Base-by-base conservation (phyloP, 257 asterid species). In the Salvia miltiorrhiza region DNA sequence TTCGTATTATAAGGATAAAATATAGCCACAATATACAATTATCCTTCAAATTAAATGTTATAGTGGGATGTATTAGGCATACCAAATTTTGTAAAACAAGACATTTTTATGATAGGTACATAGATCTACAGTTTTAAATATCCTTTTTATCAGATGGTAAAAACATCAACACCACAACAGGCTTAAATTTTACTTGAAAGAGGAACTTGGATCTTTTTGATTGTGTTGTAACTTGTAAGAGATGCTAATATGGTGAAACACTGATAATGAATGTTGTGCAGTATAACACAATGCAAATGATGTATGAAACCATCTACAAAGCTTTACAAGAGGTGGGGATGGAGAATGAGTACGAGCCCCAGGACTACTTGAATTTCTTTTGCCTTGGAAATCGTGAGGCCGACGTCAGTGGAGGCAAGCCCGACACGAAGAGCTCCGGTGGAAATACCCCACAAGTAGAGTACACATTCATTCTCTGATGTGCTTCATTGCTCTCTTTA, bases 241-340 rank as follows among this genome's bases (percentile, higher is more conserved):
- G 24, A 10, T 54, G 39, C n/a, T 20, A 37, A 24, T 1, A 4
- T 30, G 6, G 5, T 1, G 4, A 30, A 30, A 30, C 35, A 30
- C 61, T 66, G 39, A 53, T 30, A 19, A n/a, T 14, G 20, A 19
- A n/a, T n/a, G 20, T 35, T 65, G 45, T 28, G 83, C 90, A 92
- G 97, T 76, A 87, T 69, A 89, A 89, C 32, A 92, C 97, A 35
- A 92, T 92, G 96, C 97, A 92, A 81, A 92, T 92, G 97, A 92
- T 92, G 97, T 92, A 87, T 8, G 93, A 75, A 17, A 70, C 77
- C 49, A 89, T 92, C 72, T 89, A 92, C 86, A 85, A 85, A 72
- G 97, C 97, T 44, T 80, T 92, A 69, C 82, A 66, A 53, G 97
- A 89, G 83, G 74, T 68, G 73, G 95, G 95, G 39, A 89, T 92